Conservation (phyloP, 1,139 yeast genomes). For the Torulaspora globosa region DNA sequence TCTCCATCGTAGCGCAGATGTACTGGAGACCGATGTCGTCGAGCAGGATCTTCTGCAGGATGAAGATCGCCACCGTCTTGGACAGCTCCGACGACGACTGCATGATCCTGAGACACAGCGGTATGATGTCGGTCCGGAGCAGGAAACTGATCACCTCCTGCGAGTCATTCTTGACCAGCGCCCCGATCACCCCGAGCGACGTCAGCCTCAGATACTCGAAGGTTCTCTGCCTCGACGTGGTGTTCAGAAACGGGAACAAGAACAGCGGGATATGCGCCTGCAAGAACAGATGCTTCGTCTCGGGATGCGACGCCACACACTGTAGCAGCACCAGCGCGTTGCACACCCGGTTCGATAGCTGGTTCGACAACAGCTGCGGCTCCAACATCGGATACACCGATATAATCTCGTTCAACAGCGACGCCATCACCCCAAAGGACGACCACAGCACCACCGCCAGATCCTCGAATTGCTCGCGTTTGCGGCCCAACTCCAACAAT, state of each 20-base stretch:
- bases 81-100: conserved; percentile 91
- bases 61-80: conserved; percentile 93
- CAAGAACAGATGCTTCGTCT: conserved; percentile 77
- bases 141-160: conserved; percentile 90
- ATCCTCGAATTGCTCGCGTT: conserved; percentile 91
- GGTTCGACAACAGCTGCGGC: conserved; percentile 81
- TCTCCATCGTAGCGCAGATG: conserved; percentile 90
- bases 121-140: conserved; percentile 90
- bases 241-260: conserved; percentile 87
- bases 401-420: conserved; percentile 81
- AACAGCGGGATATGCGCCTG: conserved; percentile 90
- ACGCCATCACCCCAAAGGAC: conserved; percentile 94
- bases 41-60: conserved; percentile 83
- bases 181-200: conserved; percentile 94
- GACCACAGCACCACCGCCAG: conserved; percentile 92
- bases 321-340: conserved; percentile 91
- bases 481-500: conserved; percentile 82
- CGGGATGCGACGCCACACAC: conserved; percentile 94
- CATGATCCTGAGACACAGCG: conserved; percentile 89
- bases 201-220: conserved; percentile 91
- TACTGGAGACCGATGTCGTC: conserved; percentile 90
- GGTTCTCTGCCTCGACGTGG: conserved; percentile 85
- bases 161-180: conserved; percentile 90
- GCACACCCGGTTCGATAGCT: conserved; percentile 90
- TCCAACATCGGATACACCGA: conserved; percentile 84